Evolutionary conservation across 257 asterid species (phyloP).

Genomic region (Leonotis leonurus): DNA sequence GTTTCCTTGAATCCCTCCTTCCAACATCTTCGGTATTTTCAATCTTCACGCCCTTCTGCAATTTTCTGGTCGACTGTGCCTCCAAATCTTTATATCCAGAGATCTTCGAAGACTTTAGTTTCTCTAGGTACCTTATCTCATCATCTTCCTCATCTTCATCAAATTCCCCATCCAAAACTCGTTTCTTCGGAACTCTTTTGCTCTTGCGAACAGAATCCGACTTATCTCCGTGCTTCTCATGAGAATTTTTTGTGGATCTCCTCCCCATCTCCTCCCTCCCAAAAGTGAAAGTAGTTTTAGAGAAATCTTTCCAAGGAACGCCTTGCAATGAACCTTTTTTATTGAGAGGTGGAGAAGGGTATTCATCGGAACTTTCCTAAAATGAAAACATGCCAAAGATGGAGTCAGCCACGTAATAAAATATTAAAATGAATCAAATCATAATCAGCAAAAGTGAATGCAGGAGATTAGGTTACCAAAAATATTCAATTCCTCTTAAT

Average conservation of each 20-base stretch:
- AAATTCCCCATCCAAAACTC: constrained; percentile 59
- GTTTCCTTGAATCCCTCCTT: constrained; percentile 37
- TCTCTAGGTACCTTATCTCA: constrained; percentile 86
- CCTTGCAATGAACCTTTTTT: constrained; percentile 56
- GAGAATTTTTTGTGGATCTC: constrained; percentile 28
- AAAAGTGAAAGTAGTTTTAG: constrained; percentile 36
- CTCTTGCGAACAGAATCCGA: constrained; percentile 81
- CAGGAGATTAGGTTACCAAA: constrained; percentile 26
- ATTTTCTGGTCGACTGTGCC: constrained; percentile 39
- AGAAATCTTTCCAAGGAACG: constrained; percentile 51
- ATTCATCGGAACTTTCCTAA: constrained; percentile 58
- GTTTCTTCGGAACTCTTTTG: constrained; percentile 75
- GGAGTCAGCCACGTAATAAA: constrained; percentile 9
- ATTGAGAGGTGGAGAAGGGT: constrained; percentile 35
- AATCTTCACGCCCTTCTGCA: constrained; percentile 34
- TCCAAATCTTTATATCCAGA: constrained; percentile 45
- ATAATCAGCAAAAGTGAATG: constrained; percentile 24
- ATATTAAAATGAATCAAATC: constrained; percentile 13
- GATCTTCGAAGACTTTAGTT: constrained; percentile 59
- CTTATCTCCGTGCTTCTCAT: constrained; percentile 51
- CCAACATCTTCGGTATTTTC: constrained; percentile 42
- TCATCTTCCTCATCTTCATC: constrained; percentile 81
- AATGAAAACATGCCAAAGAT: constrained; percentile 24
- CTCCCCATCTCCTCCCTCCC: constrained; percentile 53
- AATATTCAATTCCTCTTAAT: constrained; percentile 7